Evolutionary conservation across 2,329 filamentous ascomycete species (phyloP), one percentile per base, ranked within the genome.

Genomic region (Beauveria brongniartii): DNA sequence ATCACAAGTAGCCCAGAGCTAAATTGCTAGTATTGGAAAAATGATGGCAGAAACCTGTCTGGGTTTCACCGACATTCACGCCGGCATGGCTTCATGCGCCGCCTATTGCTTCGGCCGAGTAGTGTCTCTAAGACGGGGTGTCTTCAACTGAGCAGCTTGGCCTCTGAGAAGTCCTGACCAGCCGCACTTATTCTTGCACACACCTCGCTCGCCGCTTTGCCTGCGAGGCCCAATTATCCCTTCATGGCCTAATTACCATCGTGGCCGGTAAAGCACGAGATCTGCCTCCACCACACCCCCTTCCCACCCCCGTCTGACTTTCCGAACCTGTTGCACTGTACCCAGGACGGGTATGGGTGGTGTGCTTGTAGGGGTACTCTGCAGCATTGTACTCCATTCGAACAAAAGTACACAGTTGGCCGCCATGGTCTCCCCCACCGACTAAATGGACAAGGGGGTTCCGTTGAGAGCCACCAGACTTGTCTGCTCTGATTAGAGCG

Each of bases 241-340:
- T 61, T 55, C 51, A 41, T 55, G 51, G 58, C 12, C 58, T 48
- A 55, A 61, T 61, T 61, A 61, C 51, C 58, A 61, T 61, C 58
- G 58, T 50, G 50, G 51, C 58, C 58, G 58, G 58, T 55, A 61
- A 61, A 61, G 58, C 58, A 61, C 58, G 51, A 61, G 58, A 61
- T 61, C 58, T 55, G 22, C 58, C 58, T 60, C 58, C 58, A 50
- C 51, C 51, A 50, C 43, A 41, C 43, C 44, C 58, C 50, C 58
- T 41, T 50, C 40, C 43, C 58, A 46, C 58, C 58, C 51, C 58
- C 58, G 14, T 61, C 58, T 55, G 58, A 61, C 48, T 61, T 55
- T 55, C 41, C 44, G 44, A 56, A 50, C 47, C 56, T 43, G 28
- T 50, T 30, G 40, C 56, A 59, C 50, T 59, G 58, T 16, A 30